Conservation (phyloP, 2,329 filamentous ascomycete genomes). For the Nigrospora osmanthi region DNA sequence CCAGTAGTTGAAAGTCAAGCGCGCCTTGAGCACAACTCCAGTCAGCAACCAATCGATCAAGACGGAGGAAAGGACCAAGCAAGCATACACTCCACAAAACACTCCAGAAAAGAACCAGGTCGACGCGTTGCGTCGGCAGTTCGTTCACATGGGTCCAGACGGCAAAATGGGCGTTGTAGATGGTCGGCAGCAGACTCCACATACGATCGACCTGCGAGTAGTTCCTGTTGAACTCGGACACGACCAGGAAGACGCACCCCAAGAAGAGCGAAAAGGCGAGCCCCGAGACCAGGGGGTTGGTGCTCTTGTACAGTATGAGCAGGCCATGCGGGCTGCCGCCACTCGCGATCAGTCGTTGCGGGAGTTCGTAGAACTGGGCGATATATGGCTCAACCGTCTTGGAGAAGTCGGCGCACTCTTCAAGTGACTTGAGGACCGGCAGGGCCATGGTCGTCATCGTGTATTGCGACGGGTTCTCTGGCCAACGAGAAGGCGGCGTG, state of each 20-base stretch:
- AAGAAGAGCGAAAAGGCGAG: slow-evolving; percentile 65
- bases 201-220: slow-evolving; percentile 93
- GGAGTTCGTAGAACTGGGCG: slow-evolving; percentile 61
- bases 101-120: slow-evolving; percentile 64
- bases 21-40: slow-evolving; percentile 38
- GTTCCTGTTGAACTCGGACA: slow-evolving; percentile 82
- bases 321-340: slow-evolving; percentile 54
- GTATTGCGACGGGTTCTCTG: too few relatives aligned
- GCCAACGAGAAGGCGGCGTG: too few relatives aligned
- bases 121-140: slow-evolving; percentile 61
- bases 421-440: slow-evolving; percentile 60
- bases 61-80: background rate
- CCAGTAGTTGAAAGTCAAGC: slow-evolving; percentile 95
- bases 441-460: slow-evolving; percentile 49
- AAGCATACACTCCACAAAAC: slow-evolving; percentile 69
- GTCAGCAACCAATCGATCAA: background rate
- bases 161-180: slow-evolving; percentile 80
- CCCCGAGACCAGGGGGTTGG: slow-evolving; percentile 76
- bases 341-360: slow-evolving; percentile 53
- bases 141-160: slow-evolving; percentile 74
- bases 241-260: slow-evolving; percentile 63
- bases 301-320: slow-evolving; percentile 66
- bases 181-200: slow-evolving; percentile 82
- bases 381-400: slow-evolving; percentile 70
- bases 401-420: slow-evolving; percentile 69